Base-by-base conservation (phyloP, 1,284 basidiomycete species). In the Ceratobasidium sp. region DNA sequence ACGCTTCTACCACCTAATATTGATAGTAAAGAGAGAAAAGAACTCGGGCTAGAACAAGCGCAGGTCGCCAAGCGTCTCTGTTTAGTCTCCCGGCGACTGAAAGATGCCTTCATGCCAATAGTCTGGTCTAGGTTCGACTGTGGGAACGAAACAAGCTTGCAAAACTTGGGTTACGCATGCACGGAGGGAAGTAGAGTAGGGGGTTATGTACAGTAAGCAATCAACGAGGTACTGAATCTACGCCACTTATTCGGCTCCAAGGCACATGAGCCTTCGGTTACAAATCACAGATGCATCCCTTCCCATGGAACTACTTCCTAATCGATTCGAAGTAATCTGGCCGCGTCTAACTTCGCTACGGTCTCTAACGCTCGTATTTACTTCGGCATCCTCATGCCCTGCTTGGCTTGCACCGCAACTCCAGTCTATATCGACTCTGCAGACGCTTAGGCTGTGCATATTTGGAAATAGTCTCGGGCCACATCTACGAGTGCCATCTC, bases 81-180 rank as follows among this genome's bases (percentile, higher is more conserved):
- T 10, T 28, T 62, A 28, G 70, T 73, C 9, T 73, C 56, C n/a
- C 57, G 28, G 17, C 42, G 59, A 50, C 42, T 62, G 28, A 73
- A 33, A 20, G 15, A 10, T 6, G 57, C 64, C 26, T 73, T 38
- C n/a, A 6, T 50, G 12, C 28, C 56, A 7, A 17, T 50, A 1
- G n/a, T 73, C 10, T 73, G 70, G 70, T 57, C 70, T 7, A 61
- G 23, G 26, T 73, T 73, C 52, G 54, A 73, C 4, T 73, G 57
- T 20, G 28, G 26, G 6, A 62, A 13, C 13, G 17, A 1, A n/a
- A 52, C 33, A 33, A 33, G 15, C 3, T n/a, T 73, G 33, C 40
- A 33, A 40, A 28, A 48, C 5, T 26, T 73, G n/a, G 10, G 46
- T n/a, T 9, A 73, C n/a, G 57, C 46, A 26, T 73, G 69, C 40